A percentile compares a stretch with the other conserved stretches of the same genome.
Conservation (phyloP, 495 filamentous ascomycete genomes). For the Sordaria brevicollis region DNA sequence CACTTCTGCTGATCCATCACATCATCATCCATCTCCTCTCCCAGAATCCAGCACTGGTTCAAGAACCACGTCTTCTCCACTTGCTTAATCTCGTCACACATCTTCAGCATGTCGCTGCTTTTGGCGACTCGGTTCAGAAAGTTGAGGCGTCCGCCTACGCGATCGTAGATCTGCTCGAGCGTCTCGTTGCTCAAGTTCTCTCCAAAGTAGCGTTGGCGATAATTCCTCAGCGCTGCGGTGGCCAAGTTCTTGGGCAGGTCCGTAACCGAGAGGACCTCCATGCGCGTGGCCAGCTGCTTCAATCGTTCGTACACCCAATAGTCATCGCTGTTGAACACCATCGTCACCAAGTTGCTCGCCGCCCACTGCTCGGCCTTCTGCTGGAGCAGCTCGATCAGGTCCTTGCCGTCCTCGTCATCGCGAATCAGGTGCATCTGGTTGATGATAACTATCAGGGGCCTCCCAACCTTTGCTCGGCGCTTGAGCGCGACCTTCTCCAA, state of each 20-base stretch:
- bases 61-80: slow-evolving; percentile 89
- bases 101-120: slow-evolving; percentile 60
- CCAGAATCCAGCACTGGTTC: slow-evolving; percentile 91
- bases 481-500: slow-evolving; percentile 84
- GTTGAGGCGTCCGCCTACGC: slow-evolving; percentile 75
- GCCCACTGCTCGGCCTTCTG: slow-evolving; percentile 96
- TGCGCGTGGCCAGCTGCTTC: slow-evolving; percentile 79
- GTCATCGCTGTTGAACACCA: slow-evolving; percentile 88
- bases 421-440: slow-evolving; percentile 84
- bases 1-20: slow-evolving; percentile 99
- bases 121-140: slow-evolving; percentile 83
- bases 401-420: slow-evolving; percentile 82
- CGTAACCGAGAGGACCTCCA: slow-evolving; percentile 76
- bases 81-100: slow-evolving; percentile 66
- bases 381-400: slow-evolving; percentile 88
- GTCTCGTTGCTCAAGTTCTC: slow-evolving; percentile 44
- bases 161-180: slow-evolving; percentile 70
- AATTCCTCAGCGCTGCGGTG: slow-evolving; percentile 60
- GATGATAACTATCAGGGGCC: slow-evolving; percentile 77
- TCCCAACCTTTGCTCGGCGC: slow-evolving; percentile 44
- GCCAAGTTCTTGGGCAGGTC: slow-evolving; percentile 75
- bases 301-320: slow-evolving; percentile 97
- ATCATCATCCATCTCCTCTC: slow-evolving; percentile 91
- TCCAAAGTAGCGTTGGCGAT: slow-evolving; percentile 58
- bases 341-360: slow-evolving; percentile 74